Percentiles rank a stretch among this genome's conserved stretches.
phyloP scores from a whole-genome alignment of 371 early-diverging fungal genomes.

The Circinella umbellata region DNA sequence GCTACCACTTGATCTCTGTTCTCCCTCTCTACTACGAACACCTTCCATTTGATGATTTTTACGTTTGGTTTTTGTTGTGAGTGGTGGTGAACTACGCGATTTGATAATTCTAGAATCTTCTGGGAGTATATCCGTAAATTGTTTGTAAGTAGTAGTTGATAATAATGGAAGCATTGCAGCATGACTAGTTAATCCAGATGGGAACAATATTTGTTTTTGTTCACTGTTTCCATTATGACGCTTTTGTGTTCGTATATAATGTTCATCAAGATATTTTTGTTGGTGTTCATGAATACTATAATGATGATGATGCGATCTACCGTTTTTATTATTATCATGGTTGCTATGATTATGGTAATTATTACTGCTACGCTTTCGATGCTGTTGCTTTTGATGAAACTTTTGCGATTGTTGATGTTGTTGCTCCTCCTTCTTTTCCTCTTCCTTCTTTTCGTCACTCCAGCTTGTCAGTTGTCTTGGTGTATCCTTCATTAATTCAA shows the following conservation, averaged over 20 bases:
- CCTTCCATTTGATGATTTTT: not conserved
- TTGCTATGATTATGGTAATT: not conserved
- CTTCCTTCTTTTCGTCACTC: constrained; percentile 10
- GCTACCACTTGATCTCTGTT: not conserved
- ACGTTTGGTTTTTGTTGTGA: not conserved
- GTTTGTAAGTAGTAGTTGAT: constrained; percentile 32
- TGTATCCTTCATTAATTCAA: constrained; percentile 59
- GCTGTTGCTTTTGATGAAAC: not conserved
- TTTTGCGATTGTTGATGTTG: not conserved
- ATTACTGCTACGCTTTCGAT: not conserved
- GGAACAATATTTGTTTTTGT: constrained; percentile 7
- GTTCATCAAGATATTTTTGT: constrained; percentile 2
- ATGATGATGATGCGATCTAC: not conserved
- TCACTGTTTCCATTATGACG: not conserved
- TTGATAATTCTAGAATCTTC: constrained; percentile 22
- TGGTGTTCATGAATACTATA: constrained; percentile 3
- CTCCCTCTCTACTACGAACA: not conserved
- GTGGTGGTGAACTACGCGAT: constrained; percentile 41
- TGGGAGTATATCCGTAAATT: constrained; percentile 34
- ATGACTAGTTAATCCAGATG: constrained; percentile 21
- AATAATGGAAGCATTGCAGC: constrained; percentile 30
- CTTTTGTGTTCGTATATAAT: constrained; percentile 7
- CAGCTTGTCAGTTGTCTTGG: not conserved
- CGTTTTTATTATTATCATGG: not conserved
- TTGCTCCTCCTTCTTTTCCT: not conserved